Evolutionary conservation across 331 rosid species (phyloP).

Genomic region (Dryas integrifolia): DNA sequence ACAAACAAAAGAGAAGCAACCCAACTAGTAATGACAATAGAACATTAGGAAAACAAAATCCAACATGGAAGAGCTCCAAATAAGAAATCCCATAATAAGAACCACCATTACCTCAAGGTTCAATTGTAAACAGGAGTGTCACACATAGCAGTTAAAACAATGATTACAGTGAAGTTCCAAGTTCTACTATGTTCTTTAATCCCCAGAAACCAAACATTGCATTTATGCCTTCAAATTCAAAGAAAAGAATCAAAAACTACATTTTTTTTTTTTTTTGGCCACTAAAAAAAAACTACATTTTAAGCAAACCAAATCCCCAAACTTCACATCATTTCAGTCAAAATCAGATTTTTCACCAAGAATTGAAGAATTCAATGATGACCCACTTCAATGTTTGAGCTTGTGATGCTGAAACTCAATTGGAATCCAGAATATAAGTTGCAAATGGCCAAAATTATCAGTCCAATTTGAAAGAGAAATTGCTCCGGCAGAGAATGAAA

Average conservation of each 20-base stretch:
- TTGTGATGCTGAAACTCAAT: neutral
- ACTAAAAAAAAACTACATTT: neutral
- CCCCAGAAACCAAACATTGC: neutral
- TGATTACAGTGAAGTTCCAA: neutral
- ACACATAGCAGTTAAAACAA: neutral
- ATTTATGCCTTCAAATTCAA: neutral
- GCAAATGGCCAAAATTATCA: neutral
- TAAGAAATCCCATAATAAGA: neutral
- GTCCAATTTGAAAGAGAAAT: neutral
- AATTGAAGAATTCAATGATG: neutral
- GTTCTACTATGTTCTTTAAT: neutral
- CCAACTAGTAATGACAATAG: neutral
- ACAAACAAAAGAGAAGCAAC: neutral
- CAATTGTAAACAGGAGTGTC: neutral
- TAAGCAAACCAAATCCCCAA: conserved; percentile 5
- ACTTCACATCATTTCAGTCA: neutral
- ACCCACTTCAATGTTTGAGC: neutral
- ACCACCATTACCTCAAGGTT: neutral
- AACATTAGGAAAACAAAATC: neutral
- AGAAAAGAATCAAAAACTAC: neutral
- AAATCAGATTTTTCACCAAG: neutral
- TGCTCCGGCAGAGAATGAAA: neutral
- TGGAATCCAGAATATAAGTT: neutral
- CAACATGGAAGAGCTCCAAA: conserved; percentile 1
- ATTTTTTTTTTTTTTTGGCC: neutral